Evolutionary conservation across 2,329 filamentous ascomycete genomes (phyloP), one percentile per base, ranked within the genome.

Genomic region (Talaromyces piceae): DNA sequence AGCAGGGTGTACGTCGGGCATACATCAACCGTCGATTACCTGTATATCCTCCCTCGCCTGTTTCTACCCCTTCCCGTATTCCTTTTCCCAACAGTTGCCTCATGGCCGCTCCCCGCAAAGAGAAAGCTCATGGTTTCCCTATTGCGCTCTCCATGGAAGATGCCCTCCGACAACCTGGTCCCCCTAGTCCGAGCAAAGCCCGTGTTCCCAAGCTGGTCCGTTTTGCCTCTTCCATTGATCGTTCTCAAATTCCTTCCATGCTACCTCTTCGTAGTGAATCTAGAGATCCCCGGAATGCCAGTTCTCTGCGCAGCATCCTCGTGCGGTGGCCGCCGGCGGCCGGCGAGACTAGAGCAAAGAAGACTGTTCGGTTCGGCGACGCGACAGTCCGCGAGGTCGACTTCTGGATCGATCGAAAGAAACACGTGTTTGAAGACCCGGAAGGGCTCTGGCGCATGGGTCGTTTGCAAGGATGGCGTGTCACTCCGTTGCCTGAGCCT

Each of bases 341-440:
- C 22, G 45, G 56, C 44, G 50, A 52, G 49, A 58, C 58, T 22
- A 46, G 41, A 49, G 43, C 52, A 50, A 49, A 51, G 51, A 61
- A 61, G 50, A 45, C 49, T 41, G 57, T 65, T 53, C 58, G 57
- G 51, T 64, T 65, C 57, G 58, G 57, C 25, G 58, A 57, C 30
- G 54, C 45, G 41, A 58, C 55, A 16, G 57, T 61, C 48, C 39
- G 54, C 33, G 39, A 56, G 16, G 60, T 65, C 44, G 53, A 58
- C 47, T 59, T 57, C 52, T 64, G 62, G 62, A 63, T 66, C 53
- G 57, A 56, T 8, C 57, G 56, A 26, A 56, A 54, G 39, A 43
- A 54, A 41, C 52, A 65, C 53, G 56, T 55, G 27, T 58, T 56
- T 41, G 26, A 37, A 18, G 51, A 47, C 28, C 47, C 50, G 13